Base-by-base conservation (phyloP, 139 green algal genomes). In the Axilococcus clingmanii region DNA sequence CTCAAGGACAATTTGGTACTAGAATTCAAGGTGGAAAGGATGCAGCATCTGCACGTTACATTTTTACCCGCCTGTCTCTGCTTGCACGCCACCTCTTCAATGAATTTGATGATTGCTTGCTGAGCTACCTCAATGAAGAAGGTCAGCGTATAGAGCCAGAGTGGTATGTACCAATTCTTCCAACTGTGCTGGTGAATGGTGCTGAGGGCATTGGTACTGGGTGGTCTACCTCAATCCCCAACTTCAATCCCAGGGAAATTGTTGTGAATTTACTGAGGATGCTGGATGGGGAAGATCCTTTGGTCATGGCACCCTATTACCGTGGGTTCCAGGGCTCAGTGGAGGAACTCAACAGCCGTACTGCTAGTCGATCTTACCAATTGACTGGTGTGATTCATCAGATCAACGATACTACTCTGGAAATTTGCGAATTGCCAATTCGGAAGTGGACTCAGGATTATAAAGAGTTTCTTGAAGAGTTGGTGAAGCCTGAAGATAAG, bases 141-240 rank as follows among this genome's bases (percentile, higher is more conserved):
- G 93, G 93, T 25, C 86, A 94, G 74, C 74, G 44, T 52, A 97
- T 99, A 46, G 92, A 99, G 75, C 93, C 93, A 2, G 49, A 84
- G 33, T 96, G 82, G 83, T 94, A 93, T 56, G 70, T 89, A 59
- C 86, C 84, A 16, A 76, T 94, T 33, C 45, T 94, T 36, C 86
- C 86, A 4, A 74, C 76, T 23, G 92, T 99, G 37, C 79, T 98
- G 32, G 56, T 99, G 25, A 96, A 99, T 49, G 93, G 93, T 29
- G 91, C 91, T 8, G 93, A 99, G 54, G 93, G 93, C 65, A 99
- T 99, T 37, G 93, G 93, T 44, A 99, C 93, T 2, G 93, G 93
- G 42, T 99, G 93, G 93, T 89, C 71, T 67, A 97, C 91, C 8
- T 91, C 47, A 42, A 88, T 99, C 44, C 93, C 93, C 55, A 98